Base-by-base conservation (phyloP, 2,329 filamentous ascomycete species). In the Aspergillus calidoustus region DNA sequence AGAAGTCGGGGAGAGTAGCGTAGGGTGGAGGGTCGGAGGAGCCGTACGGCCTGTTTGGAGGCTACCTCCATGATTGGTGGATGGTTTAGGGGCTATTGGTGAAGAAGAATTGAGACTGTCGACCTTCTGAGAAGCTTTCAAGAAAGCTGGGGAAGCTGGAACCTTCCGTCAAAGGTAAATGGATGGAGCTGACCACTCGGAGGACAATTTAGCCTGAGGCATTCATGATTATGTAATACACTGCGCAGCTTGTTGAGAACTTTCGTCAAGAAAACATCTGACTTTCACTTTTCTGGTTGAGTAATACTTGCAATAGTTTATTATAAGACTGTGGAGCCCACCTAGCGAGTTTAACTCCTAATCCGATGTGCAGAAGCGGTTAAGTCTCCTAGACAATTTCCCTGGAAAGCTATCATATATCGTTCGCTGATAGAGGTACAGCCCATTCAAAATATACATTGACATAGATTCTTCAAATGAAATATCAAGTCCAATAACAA, bases 31-130 rank as follows among this genome's bases (percentile, higher is more conserved):
- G 69, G 68, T 64, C 69, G 70, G 54, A 78, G 66, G 41, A 77
- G 71, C 66, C 73, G 72, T 60, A 70, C 68, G 15, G 73, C 68
- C 65, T 75, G 74, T 64, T 72, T 73, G 63, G 74, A 74, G 64
- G 72, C 69, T 59, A 73, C 70, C 68, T 79, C 76, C 77, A 79
- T 79, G 25, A 53, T 74, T 66, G 47, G 17, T 11, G 28, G 28
- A 61, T 47, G 38, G 15, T n/a, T 30, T 9, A 34, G 17, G 22
- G 13, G 25, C 22, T 44, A 50, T 55, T 19, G 44, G 48, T 41
- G 25, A 46, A 34, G 25, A 43, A 41, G 34, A n/a, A 53, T 61
- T 30, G 38, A 50, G 23, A 51, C 3, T 34, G 54, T 23, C 25
- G 25, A 56, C 43, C 15, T 22, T 17, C 15, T 11, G 7, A 28